Base-by-base conservation (phyloP, 768 basidiomycete species). In the Suillus americanus region DNA sequence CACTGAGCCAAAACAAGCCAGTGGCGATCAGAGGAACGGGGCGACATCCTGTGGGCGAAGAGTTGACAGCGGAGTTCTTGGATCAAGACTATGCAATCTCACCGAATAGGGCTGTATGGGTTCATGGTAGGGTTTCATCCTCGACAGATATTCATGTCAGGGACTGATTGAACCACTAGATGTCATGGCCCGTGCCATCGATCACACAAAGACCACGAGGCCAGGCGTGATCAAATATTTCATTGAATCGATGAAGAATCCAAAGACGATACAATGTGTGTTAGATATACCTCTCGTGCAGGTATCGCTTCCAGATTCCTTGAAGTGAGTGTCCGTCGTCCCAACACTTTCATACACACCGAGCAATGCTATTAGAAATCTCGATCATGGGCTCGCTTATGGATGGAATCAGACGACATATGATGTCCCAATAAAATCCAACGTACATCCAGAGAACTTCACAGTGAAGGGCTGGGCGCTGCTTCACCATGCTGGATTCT, bases 401-500 rank as follows among this genome's bases (percentile, higher is more conserved):
- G 48, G 48, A 4, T 48, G 48, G 48, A 48, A 7, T 3, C 0
- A 7, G 0, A 48, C 13, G 0, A 48, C 23, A 25, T 48, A 48
- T 10, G 48, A 48, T 5, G 13, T 48, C 7, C 48, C 23, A 3
- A 48, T 48, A 4, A 6, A 23, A 2, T 48, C 23, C 1, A 48
- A 25, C 0, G 23, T 48, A 0, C 48, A 48, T 7, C 48, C 23
- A 1, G 23, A 48, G 20, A 48, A 48, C 6, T 48, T 48, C 48
- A 25, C 23, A 14, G 48, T 48, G 0, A 48, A 48, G 5, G 45
- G 30, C 1, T 69, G 68, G 68, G 66, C 56, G 12, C 35, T 67
- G 0, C 2, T 65, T 8, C 64, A 60, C 9, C 66, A 67, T 23
- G 64, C 48, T 4, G 68, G 67, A n/a, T 65, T 60, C 20, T 3